These are phyloP conservation scores for Multifurca ochricompacta DNA, from an alignment of 768 basidiomycete species.

Conservation along the genomic window DNA sequence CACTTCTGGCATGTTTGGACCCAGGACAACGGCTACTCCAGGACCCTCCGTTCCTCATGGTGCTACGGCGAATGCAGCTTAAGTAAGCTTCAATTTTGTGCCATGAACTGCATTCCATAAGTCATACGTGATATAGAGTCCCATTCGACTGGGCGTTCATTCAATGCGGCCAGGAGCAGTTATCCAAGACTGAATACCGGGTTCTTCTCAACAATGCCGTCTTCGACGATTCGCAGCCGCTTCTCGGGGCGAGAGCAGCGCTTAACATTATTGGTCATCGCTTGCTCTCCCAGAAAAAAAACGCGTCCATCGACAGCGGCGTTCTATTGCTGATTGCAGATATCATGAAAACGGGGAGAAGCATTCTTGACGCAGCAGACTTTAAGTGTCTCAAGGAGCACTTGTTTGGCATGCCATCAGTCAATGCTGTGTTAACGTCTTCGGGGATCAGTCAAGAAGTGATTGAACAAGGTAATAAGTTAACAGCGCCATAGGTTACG, in stretches of 20 bases:
- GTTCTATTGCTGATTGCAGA: conserved; percentile 4
- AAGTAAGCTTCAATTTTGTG: background rate
- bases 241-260: conserved; percentile 10
- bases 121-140: background rate
- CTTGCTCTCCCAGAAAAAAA: background rate
- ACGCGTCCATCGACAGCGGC: background rate
- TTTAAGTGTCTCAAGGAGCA: conserved; percentile 12
- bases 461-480: conserved; percentile 7
- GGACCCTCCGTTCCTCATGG: background rate
- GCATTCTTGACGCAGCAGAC: background rate
- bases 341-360: conserved; percentile 9
- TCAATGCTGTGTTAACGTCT: conserved; percentile 7
- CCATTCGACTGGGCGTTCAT: conserved; percentile 14
- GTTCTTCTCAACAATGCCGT: background rate
- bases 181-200: conserved; percentile 7
- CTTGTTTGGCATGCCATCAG: conserved; percentile 2
- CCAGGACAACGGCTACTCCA: conserved; percentile 39
- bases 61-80: background rate
- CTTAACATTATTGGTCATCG: conserved; percentile 8
- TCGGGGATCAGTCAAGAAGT: background rate
- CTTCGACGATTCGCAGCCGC: background rate
- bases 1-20: conserved; percentile 38
- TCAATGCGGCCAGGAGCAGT: conserved; percentile 9
- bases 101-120: background rate
- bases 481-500: background rate